These are phyloP conservation scores for Hygrophorus pudorinus DNA, from an alignment of 768 basidiomycete genomes.

Conservation along the genomic window DNA sequence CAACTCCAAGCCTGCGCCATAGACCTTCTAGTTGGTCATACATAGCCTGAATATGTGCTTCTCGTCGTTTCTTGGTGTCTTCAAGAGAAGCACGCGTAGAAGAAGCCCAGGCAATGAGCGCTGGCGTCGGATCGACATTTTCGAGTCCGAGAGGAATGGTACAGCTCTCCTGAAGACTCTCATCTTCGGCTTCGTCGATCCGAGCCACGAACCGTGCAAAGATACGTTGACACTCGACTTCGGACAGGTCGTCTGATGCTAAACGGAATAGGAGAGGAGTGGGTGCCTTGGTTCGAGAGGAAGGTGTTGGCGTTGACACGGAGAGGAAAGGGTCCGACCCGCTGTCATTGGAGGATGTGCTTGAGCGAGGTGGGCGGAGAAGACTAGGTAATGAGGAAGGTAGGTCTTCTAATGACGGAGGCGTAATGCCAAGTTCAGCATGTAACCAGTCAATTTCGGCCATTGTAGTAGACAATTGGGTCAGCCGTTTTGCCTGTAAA, in stretches of 20 bases:
- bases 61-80: slow-evolving; percentile 64
- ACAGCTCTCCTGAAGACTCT: slow-evolving; percentile 27
- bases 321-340: slow-evolving; percentile 36
- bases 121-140: slow-evolving; percentile 68
- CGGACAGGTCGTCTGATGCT: slow-evolving; percentile 16
- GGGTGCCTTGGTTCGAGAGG: slow-evolving; percentile 26
- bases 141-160: slow-evolving; percentile 47
- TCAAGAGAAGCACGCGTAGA: slow-evolving; percentile 49
- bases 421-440: slow-evolving; percentile 66
- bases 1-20: slow-evolving; percentile 80
- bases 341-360: slow-evolving; percentile 27
- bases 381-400: slow-evolving; percentile 20
- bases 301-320: slow-evolving; percentile 37
- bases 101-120: slow-evolving; percentile 65
- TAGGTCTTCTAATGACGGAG: slow-evolving; percentile 45
- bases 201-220: slow-evolving; percentile 55
- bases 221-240: slow-evolving; percentile 44
- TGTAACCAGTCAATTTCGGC: slow-evolving; percentile 77
- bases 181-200: slow-evolving; percentile 49
- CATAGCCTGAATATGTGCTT: slow-evolving; percentile 82
- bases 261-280: slow-evolving; percentile 28
- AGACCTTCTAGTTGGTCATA: slow-evolving; percentile 89
- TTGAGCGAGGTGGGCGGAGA: slow-evolving; percentile 22
- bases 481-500: slow-evolving; percentile 55
- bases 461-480: slow-evolving; percentile 52